Base-by-base conservation (phyloP, 148 eudicot genomes). In the Dianthus caryophyllus region DNA sequence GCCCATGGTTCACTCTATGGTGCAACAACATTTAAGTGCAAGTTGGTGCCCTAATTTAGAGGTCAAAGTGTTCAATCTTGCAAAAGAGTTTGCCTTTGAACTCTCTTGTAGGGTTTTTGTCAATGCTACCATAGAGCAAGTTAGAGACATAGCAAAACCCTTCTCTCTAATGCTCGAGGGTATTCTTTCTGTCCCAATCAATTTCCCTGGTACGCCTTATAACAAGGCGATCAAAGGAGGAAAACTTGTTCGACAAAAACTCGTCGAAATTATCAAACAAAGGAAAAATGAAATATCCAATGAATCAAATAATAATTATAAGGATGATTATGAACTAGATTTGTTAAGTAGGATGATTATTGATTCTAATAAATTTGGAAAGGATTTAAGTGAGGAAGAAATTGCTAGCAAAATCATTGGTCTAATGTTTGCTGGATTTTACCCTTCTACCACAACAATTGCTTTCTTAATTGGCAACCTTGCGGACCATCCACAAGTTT, bases 381-480 rank as follows among this genome's bases (percentile, higher is more conserved):
- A 65, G 13, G 56, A 41, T 31, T 41, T 79, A 65, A 76, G 72
- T 47, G 78, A 82, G 5, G 66, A 76, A 25, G 80, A 77, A 0
- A 73, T 77, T 64, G 70, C 74, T 36, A 65, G 71, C 16, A 77
- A 69, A 51, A 69, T 77, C 13, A 38, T 64, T 11, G 73, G 73
- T 27, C 52, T 77, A n/a, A 70, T 77, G 41, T 52, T 77, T 67
- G 77, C 77, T 1, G 70, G 77, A 0, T 70, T 72, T 18, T 71
- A 73, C 44, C 70, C 80, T 14, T 55, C 80, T 0, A 73, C 67
- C 17, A 62, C 54, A 13, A 61, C 80, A 4, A 68, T 77, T 18
- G 65, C 77, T 29, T 73, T 77, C 11, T 13, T 77, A 53, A 48
- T 77, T n/a, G 73, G 65, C 18, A 52, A 58, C 43, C 80, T 77